Evolutionary conservation across 208 protist species (phyloP), one percentile per base, ranked within the genome.

Genomic region (Naegleria fowleri): DNA sequence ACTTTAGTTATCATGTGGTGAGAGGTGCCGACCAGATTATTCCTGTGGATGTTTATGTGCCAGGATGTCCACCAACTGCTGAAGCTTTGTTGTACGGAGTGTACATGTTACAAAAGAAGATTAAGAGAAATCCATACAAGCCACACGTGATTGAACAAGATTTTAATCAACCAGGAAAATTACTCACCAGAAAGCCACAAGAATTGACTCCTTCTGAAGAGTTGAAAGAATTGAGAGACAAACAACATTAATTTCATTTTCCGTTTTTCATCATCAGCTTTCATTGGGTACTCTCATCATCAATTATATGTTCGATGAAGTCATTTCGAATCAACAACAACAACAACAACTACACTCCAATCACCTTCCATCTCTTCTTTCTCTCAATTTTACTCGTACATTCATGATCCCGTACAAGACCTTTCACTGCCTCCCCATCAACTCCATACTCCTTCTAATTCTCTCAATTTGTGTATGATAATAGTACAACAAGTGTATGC

Each of bases 31-130:
- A 99, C 92, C 96, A 97, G 84, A 97, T 98, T 75, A 98, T 99
- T 55, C 98, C 98, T 83, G 98, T 99, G 7, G 98, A 99, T 94
- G 98, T 99, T 92, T 99, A 99, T 95, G 98, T 99, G 85, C 98
- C 98, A 88, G 98, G 98, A 90, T 99, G 98, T 96, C 98, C 98
- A 76, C 98, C 98, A 22, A 98, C 98, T 0, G 98, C 98, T 0
- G 55, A 98, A 94, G 96, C 95, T 43, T 93, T 97, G 22, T 95
- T 98, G 2, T 98, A 97, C 91, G 97, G 96, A 88, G 93, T 98
- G 51, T 96, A 97, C 91, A 96, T 95, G 90, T 93, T 98, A 87
- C 96, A 97, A 92, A 97, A 97, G 93, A 98, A 98, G 94, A 97
- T 98, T 83, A 91, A 48, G 16, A 88, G 59, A 75, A 76, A 87